Base-by-base conservation (phyloP, 352 stramenopile genomes). In the Phytopythium aichiense region DNA sequence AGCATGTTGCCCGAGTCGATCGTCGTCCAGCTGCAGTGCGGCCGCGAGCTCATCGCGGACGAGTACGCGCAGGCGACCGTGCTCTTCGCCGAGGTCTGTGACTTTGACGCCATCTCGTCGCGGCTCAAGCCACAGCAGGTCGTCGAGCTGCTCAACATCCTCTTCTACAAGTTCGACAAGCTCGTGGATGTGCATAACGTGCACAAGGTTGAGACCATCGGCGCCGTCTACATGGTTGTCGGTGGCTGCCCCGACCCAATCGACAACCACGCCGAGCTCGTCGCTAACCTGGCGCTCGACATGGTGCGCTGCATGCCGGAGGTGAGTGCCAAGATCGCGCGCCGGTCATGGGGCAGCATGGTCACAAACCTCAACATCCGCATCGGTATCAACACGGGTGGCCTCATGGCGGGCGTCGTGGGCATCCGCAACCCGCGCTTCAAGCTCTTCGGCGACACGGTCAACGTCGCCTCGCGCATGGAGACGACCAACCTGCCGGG, bases 201-300 rank as follows among this genome's bases (percentile, higher is more conserved):
- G 9, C 88, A 96, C 72, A 97, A 97, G 65, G 86, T 97, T 6
- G 88, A 97, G 62, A 97, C 89, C 15, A 91, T 97, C n/a, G 89
- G 86, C 22, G 82, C 89, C 9, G 87, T 94, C 0, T 97, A 97
- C 69, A 94, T 97, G 87, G 89, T 94, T 15, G 84, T 92, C 1
- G 81, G 82, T 15, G 88, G 89, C 0, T 95, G 84, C 42, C 88
- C 89, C 7, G 75, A 92, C 33, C 71, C 76, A 38, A 86, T 80
- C 9, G 48, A 31, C 16, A 89, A 90, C 38, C 88, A 97, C 68
- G 84, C 84, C 7, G 86, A 94, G 55, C 65, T 91, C 18, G 79
- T 94, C 0, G 88, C 87, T 1, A 89, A 94, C 56, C 67, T 96
- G 9, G 89, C 87, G 45, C 71, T 95, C 15, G 76, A 89, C 57